Evolutionary conservation across 345 rosid genomes (phyloP), one percentile per base, ranked within the genome.

Genomic region (Eucalyptus microcorys): DNA sequence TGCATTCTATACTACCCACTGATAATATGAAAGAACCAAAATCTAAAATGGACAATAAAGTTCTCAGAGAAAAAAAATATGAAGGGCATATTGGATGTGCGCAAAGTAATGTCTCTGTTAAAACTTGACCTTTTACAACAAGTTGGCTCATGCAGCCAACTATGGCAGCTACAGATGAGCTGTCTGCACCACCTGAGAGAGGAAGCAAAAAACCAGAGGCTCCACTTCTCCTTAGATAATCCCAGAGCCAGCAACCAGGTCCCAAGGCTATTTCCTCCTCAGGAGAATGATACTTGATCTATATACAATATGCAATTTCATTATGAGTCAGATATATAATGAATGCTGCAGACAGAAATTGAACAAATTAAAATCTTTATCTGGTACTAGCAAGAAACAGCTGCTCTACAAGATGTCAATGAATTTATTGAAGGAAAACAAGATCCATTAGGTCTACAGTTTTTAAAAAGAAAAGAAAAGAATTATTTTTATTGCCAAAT

Each of bases 81-180:
- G 45, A 86, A 86, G 45, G 16, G 61, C 42, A 21, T 3, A 43
- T 49, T 49, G 48, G 47, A 86, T 12, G 22, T 27, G 42, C 5
- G 19, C 45, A 86, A 47, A 22, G 26, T 14, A 42, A 27, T 52
- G 42, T 57, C 87, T 14, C 66, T 2, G 5, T 48, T 45, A 48
- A 64, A 49, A 76, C 27, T 64, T 88, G 79, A 97, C 99, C 99
- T 96, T 96, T 95, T 79, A 98, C 95, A 87, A 98, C 98, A 89
- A 98, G 97, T 90, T 98, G 99, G 91, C 99, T 97, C 99, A 98
- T 98, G 94, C 97, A 95, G 84, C 99, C 99, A 93, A 98, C 99
- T 81, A 98, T 97, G 86, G 99, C 99, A 90, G 99, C 99, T 49
- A 97, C 99, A 52, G 97, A 93, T 66, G 99, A 98, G 93, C 99